These are phyloP conservation scores for Phytophthora boehmeriae DNA, from an alignment of 352 stramenopile genomes.

Conservation along the genomic window DNA sequence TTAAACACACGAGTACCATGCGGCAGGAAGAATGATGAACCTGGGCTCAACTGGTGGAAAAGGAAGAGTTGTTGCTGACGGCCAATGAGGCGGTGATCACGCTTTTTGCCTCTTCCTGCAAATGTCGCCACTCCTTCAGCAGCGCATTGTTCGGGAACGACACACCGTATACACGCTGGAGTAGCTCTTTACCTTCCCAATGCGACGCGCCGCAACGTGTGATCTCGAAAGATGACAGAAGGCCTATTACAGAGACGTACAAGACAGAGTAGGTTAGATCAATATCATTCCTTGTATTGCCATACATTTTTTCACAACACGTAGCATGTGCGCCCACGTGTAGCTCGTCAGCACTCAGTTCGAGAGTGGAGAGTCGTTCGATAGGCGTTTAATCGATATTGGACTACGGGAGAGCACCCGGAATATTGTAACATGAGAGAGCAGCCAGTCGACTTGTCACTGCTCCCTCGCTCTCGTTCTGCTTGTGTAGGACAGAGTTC, in stretches of 20 bases:
- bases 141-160: slow-evolving; percentile 93
- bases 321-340: slow-evolving; percentile 75
- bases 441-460: slow-evolving; percentile 27
- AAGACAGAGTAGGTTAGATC: slow-evolving; percentile 16
- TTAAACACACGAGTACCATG: slow-evolving; percentile 99
- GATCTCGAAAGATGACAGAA: slow-evolving; percentile 95
- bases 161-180: slow-evolving; percentile 97
- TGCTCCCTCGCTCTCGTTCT: slow-evolving; percentile 91
- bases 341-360: slow-evolving; percentile 80
- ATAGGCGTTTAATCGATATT: slow-evolving; percentile 51
- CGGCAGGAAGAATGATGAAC: slow-evolving; percentile 98
- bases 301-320: background rate
- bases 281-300: background rate
- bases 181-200: slow-evolving; percentile 87
- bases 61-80: slow-evolving; percentile 97
- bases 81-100: slow-evolving; percentile 96
- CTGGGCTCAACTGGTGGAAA: slow-evolving; percentile 94
- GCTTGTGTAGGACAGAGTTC: slow-evolving; percentile 69
- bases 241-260: slow-evolving; percentile 37
- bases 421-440: slow-evolving; percentile 12
- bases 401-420: slow-evolving; percentile 40
- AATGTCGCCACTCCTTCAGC: slow-evolving; percentile 86
- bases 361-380: slow-evolving; percentile 80
- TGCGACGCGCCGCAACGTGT: slow-evolving; percentile 96
- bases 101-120: slow-evolving; percentile 97